Evolutionary conservation across 2,329 filamentous ascomycete genomes (phyloP), one percentile per base, ranked within the genome.

Genomic region (Aspergillus sp.): DNA sequence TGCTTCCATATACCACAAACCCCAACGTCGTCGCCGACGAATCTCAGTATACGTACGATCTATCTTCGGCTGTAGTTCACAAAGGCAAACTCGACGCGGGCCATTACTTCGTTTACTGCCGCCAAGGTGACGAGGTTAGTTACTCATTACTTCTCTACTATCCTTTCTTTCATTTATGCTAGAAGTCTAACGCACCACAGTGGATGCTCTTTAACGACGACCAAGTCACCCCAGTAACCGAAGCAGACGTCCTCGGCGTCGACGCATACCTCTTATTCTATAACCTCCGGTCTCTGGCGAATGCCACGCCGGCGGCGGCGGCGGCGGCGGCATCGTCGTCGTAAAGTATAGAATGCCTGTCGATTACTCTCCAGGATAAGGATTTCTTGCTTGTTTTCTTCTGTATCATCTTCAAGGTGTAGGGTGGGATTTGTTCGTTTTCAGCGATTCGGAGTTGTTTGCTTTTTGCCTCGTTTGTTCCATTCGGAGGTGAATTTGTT

Each of bases 141-240:
- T 12, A 13, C 9, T n/a, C 9, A 15, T 48, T 11, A 32, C 30
- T 18, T 22, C 8, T 18, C 15, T 36, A 39, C 36, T 11, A n/a
- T 38, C 12, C 11, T 42, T 22, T 2, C 17, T 11, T 22, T 22
- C n/a, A 22, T 43, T 30, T n/a, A n/a, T n/a, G 26, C 32, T 22
- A 22, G 22, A 22, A 24, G 12, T 24, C 12, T 32, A 32, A 11
- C 18, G 22, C 64, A 42, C 20, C 60, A 15, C 64, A 96, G 83
- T 98, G 93, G 93, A 96, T 96, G 73, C 86, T 90, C 55, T 97
- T 97, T 76, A 96, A 98, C 69, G 93, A 98, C 71, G 93, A 95
- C 72, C 92, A 91, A 71, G 93, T 98, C 22, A 90, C 93, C 60
- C 71, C 93, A 55, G 93, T 91, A 2, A 86, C 85, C 47, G 89